A percentile compares a stretch with the other conserved stretches of the same genome.
These are phyloP conservation scores for Phytophthora uliginosa DNA, from an alignment of 352 stramenopile genomes.

Conservation along the genomic window DNA sequence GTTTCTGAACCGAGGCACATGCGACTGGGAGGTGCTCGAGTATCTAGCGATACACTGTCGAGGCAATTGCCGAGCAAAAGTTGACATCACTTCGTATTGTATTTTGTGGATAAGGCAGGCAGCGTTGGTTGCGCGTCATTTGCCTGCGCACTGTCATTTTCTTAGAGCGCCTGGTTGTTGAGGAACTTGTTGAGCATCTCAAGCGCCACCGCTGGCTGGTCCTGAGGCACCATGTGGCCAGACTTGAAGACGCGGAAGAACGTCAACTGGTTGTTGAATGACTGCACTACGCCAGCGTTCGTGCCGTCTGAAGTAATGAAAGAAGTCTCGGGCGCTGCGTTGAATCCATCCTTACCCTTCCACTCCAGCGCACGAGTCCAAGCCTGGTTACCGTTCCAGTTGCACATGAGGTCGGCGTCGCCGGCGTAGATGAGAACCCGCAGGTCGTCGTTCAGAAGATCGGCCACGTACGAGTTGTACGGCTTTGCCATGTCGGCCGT, in stretches of 20 bases:
- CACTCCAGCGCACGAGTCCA: conserved; percentile 95
- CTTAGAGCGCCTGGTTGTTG: conserved; percentile 42
- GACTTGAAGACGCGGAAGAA: conserved; percentile 75
- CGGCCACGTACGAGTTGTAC: conserved; percentile 86
- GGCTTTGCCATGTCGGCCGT: conserved; percentile 93
- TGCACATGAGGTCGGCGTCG: conserved; percentile 98
- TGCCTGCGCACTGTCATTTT: conserved; percentile 1
- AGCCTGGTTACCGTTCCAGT: conserved; percentile 96
- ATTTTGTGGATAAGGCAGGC: background rate
- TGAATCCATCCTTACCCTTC: conserved; percentile 91
- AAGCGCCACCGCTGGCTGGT: conserved; percentile 60
- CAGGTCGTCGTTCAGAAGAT: conserved; percentile 83
- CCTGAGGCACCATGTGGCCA: conserved; percentile 72
- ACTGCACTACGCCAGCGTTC: conserved; percentile 42
- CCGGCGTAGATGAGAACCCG: conserved; percentile 97
- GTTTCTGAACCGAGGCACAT: conserved; percentile 19
- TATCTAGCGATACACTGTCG: background rate
- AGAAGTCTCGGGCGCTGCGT: conserved; percentile 46
- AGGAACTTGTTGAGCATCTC: conserved; percentile 83
- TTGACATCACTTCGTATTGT: conserved; percentile 2
- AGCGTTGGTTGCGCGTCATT: background rate
- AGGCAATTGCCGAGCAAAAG: background rate
- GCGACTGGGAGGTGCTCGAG: background rate
- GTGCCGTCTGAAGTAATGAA: conserved; percentile 26
- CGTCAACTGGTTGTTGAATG: conserved; percentile 57